Base-by-base conservation (phyloP, 1,284 basidiomycete species). In the Rhizoctonia solani region DNA sequence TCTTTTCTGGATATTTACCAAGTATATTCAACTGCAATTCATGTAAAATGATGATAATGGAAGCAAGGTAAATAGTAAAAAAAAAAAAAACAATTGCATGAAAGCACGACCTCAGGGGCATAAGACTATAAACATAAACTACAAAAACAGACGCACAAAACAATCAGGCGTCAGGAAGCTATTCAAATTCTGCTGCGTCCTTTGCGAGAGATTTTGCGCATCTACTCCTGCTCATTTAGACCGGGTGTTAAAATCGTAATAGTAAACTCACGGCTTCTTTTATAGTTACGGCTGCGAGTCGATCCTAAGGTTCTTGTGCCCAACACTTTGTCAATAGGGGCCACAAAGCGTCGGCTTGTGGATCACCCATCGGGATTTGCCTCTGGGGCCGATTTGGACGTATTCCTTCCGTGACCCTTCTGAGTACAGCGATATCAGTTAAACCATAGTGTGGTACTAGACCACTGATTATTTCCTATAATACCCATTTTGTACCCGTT, bases 191-290 rank as follows among this genome's bases (percentile, higher is more conserved):
- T n/a, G n/a, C n/a, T n/a, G n/a, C n/a, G n/a, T n/a, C n/a, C n/a
- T n/a, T n/a, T n/a, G n/a, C n/a, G n/a, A n/a, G n/a, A n/a, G n/a
- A n/a, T n/a, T n/a, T n/a, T n/a, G n/a, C n/a, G n/a, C n/a, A n/a
- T 73, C 67, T n/a, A 68, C 74, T 27, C 70, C 76, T 52, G 75
- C 68, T 78, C 41, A 67, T 71, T 8, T 73, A 65, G 68, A 8
- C 8, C 37, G 37, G 8, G 37, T 39, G 16, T 39, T 16, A 39
- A 16, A 8, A 39, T 39, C 37, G 37, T 39, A 39, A 39, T 16
- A 8, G 16, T 16, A 16, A 39, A 39, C 9, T 39, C 37, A 16
- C 37, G 16, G 37, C n/a, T n/a, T n/a, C n/a, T n/a, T n/a, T n/a
- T n/a, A n/a, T n/a, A n/a, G n/a, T n/a, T n/a, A n/a, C n/a, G n/a